Base-by-base conservation (phyloP, 2,329 filamentous ascomycete species). In the Ceratocystis cacaofunesta region DNA sequence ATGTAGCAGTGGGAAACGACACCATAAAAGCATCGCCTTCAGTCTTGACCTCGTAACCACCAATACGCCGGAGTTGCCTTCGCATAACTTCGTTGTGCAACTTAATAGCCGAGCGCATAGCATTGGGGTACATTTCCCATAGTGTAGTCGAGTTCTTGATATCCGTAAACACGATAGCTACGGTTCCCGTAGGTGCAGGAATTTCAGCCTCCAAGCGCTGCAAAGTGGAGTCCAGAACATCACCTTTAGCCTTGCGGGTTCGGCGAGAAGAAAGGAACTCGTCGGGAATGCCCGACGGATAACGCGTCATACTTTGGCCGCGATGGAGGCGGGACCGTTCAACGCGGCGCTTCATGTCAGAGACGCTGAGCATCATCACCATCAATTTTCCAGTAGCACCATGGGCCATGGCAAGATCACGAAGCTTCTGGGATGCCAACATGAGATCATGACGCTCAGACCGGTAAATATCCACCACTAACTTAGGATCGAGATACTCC, bases 1-100 rank as follows among this genome's bases (percentile, higher is more conserved):
- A 94, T 0, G 94, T 97, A 1, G 94, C 91, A 0, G 94, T 97
- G 1, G 92, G 90, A 75, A 99, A 99, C 8, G 92, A 95, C 41
- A 99, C 94, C 92, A 99, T 97, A 72, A 99, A 99, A 7, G 94
- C 94, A 76, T 99, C 94, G 70, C 94, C 94, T 89, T 99, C 94
- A 19, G 94, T 99, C 80, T 99, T 99, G 75, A 99, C 94, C 76
- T 99, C 94, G 72, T 96, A 99, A 0, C 94, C 94, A 72, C 94
- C 94, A 70, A 96, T 95, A 69, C 92, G 87, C 62, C 94, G 86
- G 70, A 99, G 79, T 73, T 97, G 92, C 65, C 94, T 84, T 70
- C 94, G 88, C 87, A 99, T 95, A 58, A 96, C 85, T 71, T 96
- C 91, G 74, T 99, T 99, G 80, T 99, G 94, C 70, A 96, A 86